Percentiles rank a stretch among this genome's conserved stretches.
phyloP scores from a whole-genome alignment of 1,284 basidiomycete genomes.

The Cystobasidiaceae sp. region DNA sequence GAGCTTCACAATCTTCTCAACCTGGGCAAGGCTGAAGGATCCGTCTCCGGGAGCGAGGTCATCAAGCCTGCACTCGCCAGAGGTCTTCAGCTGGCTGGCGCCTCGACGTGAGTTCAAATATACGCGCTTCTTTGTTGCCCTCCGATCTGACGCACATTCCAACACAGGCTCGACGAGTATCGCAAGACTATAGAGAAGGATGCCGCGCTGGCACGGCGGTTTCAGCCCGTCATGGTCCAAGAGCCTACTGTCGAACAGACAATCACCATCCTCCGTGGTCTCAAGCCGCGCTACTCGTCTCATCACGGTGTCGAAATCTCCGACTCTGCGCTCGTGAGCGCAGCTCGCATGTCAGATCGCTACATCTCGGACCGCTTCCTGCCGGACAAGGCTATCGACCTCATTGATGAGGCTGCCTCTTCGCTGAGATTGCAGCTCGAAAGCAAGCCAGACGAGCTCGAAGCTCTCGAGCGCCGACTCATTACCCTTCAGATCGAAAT shows the following conservation, averaged over 20 bases:
- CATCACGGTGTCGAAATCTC: slow-evolving; percentile 89
- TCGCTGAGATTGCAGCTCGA: slow-evolving; percentile 85
- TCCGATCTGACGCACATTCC: slow-evolving; percentile 4
- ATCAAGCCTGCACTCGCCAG: slow-evolving; percentile 81
- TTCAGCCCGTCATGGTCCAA: slow-evolving; percentile 79
- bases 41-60: slow-evolving; percentile 86
- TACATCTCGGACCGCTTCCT: slow-evolving; percentile 81
- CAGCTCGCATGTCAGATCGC: slow-evolving; percentile 70
- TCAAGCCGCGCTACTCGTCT: slow-evolving; percentile 75
- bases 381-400: slow-evolving; percentile 70
- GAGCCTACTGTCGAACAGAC: slow-evolving; percentile 69
- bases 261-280: slow-evolving; percentile 76
- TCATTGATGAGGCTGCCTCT: slow-evolving; percentile 85
- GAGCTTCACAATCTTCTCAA: slow-evolving; percentile 75
- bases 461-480: slow-evolving; percentile 73
- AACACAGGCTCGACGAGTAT: slow-evolving; percentile 62
- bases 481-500: slow-evolving; percentile 85
- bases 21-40: slow-evolving; percentile 84
- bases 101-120: slow-evolving; percentile 79
- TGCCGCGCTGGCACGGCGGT: slow-evolving; percentile 79
- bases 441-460: slow-evolving; percentile 73
- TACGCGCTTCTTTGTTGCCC: too few relatives aligned
- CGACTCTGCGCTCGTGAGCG: slow-evolving; percentile 78
- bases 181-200: slow-evolving; percentile 88
- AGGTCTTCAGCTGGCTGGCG: slow-evolving; percentile 78